Base-by-base conservation (phyloP, 2,329 filamentous ascomycete genomes). In the Calycina marina region DNA sequence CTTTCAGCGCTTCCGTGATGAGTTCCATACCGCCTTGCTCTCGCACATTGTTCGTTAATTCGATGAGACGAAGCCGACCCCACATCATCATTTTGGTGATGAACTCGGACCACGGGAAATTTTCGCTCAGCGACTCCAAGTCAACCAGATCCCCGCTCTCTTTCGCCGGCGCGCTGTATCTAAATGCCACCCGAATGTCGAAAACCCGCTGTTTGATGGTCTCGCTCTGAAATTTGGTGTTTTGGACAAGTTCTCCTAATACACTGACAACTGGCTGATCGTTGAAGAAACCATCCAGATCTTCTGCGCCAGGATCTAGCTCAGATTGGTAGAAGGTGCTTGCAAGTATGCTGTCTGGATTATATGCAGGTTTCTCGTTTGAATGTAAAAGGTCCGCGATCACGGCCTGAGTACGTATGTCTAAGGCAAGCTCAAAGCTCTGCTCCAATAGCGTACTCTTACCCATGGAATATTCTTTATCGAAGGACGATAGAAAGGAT, bases 401-500 rank as follows among this genome's bases (percentile, higher is more conserved):
- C n/a, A 62, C 53, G 8, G 59, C 53, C 39, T 74, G 69, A 2
- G 67, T 72, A 2, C 68, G 60, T 14, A 74, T 55, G 5, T 67
- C 62, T 5, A 73, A 47, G 2, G 58, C 63, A 14, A 72, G 40
- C 3, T 59, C 45, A 34, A 69, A 63, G 0, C 63, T 67, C 26
- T 58, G 41, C 31, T 57, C 30, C 9, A 53, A 38, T 5, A 68
- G 40, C 2, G 36, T 40, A 40, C 61, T 67, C 4, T 55, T 49
- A 4, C 59, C 63, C 20, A 35, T 37, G 12, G 31, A 11, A 3
- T 14, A 11, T 15, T 34, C 25, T 2, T 31, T 38, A 8, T 40
- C 40, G 9, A 60, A 43, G 1, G 40, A 39, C 3, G 43, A 40
- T 31, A 58, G 42, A 30, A 63, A 59, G 1, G 51, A 49, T 25